A percentile compares a stretch with the other conserved stretches of the same genome.
Conservation (phyloP, 106 monocot species). For the Phalaenopsis equestris region DNA sequence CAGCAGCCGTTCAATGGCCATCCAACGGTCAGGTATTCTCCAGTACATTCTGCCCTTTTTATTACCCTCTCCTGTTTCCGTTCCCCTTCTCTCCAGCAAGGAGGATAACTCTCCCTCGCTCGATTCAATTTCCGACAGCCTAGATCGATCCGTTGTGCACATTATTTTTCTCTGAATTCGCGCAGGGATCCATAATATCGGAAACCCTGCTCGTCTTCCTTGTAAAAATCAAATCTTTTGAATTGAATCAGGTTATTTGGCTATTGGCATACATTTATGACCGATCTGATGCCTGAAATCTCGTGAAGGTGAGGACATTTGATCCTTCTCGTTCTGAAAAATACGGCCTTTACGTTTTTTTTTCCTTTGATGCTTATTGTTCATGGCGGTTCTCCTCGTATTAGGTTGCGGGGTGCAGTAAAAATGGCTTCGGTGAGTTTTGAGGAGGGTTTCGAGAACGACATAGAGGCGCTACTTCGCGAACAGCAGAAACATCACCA, state of each 20-base stretch:
- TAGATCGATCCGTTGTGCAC: neutral
- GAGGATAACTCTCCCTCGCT: neutral
- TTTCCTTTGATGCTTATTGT: neutral
- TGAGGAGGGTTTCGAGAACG: conserved; percentile 14
- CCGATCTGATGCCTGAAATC: neutral
- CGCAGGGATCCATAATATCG: neutral
- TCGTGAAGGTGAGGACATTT: conserved; percentile 8
- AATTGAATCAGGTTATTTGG: neutral
- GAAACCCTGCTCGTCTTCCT: neutral
- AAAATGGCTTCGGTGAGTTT: conserved; percentile 14
- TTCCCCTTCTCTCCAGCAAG: neutral
- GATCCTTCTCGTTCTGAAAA: neutral
- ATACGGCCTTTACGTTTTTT: neutral
- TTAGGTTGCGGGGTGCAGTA: conserved; percentile 5
- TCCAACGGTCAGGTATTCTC: neutral
- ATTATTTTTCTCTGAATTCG: neutral
- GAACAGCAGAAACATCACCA: conserved; percentile 20
- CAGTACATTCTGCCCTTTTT: neutral
- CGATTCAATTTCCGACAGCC: neutral
- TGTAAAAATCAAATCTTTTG: neutral
- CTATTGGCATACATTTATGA: neutral
- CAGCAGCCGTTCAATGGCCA: neutral
- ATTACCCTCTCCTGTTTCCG: neutral
- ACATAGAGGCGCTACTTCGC: conserved; percentile 17
- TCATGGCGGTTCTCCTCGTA: neutral